These are phyloP conservation scores for Coemansia nantahalensis DNA, from an alignment of 192 early-diverging fungal species.

Conservation along the genomic window DNA sequence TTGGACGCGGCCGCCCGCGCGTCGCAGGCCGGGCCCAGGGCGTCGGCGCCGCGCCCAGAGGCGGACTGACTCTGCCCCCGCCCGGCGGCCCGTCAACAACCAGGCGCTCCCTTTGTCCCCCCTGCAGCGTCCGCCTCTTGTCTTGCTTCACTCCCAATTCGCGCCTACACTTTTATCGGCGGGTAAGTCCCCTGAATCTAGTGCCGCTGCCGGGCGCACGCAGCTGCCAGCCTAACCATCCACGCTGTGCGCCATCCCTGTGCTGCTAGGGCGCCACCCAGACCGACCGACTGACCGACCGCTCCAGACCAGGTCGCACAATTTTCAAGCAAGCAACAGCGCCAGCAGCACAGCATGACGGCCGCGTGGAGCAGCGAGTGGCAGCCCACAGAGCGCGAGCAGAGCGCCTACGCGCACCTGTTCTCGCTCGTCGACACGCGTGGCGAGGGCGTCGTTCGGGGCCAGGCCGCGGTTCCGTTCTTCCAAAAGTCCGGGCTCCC, in stretches of 20 bases:
- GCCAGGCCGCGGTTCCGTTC: slow-evolving; percentile 68
- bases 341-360: slow-evolving; percentile 27
- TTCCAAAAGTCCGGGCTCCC: slow-evolving; percentile 71
- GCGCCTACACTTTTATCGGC: background rate
- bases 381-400: slow-evolving; percentile 62
- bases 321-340: no score
- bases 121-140: background rate
- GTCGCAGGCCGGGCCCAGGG: no score
- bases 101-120: no score
- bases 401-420: slow-evolving; percentile 58
- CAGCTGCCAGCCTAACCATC: background rate
- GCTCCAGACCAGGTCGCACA: no score
- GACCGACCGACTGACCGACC: no score
- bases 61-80: no score
- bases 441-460: slow-evolving; percentile 64
- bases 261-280: no score
- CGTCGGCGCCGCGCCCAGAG: no score
- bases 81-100: no score
- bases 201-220: background rate
- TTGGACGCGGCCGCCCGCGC: background rate
- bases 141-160: background rate
- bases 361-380: slow-evolving; percentile 21
- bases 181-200: background rate
- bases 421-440: slow-evolving; percentile 61
- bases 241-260: no score